These are phyloP conservation scores for Cladophialophora immunda DNA, from an alignment of 2,329 filamentous ascomycete genomes.

Conservation along the genomic window DNA sequence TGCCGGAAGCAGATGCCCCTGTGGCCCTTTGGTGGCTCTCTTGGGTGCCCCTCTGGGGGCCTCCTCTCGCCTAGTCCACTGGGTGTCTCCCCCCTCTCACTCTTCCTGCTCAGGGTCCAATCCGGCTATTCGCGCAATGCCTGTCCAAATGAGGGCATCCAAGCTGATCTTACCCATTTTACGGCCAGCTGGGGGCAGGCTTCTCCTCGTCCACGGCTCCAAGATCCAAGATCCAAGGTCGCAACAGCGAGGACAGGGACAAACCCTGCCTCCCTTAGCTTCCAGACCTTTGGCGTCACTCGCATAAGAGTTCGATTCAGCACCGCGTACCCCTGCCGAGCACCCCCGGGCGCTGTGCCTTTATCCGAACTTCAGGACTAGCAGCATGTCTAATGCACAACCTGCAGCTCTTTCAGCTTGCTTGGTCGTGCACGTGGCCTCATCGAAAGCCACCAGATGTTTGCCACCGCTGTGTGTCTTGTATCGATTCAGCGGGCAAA, in stretches of 20 bases:
- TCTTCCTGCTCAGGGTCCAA: too few relatives aligned
- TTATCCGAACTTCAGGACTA: constrained; percentile 1
- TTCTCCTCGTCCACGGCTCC: not conserved
- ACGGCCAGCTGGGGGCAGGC: not conserved
- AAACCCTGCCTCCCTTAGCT: not conserved
- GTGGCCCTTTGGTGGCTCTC: not conserved
- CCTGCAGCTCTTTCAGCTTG: constrained; percentile 16
- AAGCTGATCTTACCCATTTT: constrained; percentile 1
- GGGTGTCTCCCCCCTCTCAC: too few relatives aligned
- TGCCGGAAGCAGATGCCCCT: not conserved
- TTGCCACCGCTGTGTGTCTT: not conserved
- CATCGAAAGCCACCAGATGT: not conserved
- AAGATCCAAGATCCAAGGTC: not conserved
- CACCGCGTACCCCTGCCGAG: constrained; percentile 3
- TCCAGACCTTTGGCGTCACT: not conserved
- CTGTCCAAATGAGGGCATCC: not conserved
- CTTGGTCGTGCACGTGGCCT: constrained; percentile 2
- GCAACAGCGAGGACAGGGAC: not conserved
- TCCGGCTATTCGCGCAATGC: too few relatives aligned
- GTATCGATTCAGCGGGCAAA: not conserved
- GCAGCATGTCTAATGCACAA: constrained; percentile 5
- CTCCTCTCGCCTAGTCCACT: not conserved
- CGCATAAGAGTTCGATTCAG: not conserved
- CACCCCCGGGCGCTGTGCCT: not conserved
- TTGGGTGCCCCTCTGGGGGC: not conserved